Percentiles rank a stretch among this genome's conserved stretches.
Conservation (phyloP, 2,329 filamentous ascomycete species). For the Arthrobotrys entomopaga region DNA sequence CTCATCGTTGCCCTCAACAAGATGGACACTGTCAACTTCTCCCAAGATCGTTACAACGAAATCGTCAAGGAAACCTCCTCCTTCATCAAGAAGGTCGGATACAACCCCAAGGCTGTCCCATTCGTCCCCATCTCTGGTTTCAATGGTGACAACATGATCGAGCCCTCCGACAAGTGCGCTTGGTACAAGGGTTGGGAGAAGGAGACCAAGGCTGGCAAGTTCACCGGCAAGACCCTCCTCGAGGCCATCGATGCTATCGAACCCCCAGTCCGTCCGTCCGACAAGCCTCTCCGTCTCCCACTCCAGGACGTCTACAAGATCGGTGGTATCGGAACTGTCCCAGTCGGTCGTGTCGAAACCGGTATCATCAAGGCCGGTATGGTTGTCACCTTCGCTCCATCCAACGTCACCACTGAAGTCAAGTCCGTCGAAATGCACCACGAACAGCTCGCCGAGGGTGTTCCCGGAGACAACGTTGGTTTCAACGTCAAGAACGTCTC, state of each 20-base stretch:
- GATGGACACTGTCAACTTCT: constrained; percentile 99
- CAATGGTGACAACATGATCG: constrained; percentile 99
- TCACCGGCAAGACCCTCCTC: constrained; percentile 94
- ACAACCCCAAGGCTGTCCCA: constrained; percentile 98
- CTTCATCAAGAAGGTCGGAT: constrained; percentile 99
- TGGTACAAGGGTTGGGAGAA: constrained; percentile 99
- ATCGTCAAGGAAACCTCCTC: constrained; percentile 99
- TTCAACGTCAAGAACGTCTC: constrained; percentile 99
- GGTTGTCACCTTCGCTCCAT: constrained; percentile 98
- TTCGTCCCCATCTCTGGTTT: constrained; percentile 99
- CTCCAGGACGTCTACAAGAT: constrained; percentile 99
- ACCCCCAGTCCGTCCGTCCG: constrained; percentile 87
- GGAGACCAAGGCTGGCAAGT: constrained; percentile 90
- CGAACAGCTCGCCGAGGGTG: constrained; percentile 93
- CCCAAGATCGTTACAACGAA: constrained; percentile 93
- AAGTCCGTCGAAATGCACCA: constrained; percentile 97
- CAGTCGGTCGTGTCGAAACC: constrained; percentile 99
- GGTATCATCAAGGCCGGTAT: constrained; percentile 90
- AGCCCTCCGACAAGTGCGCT: constrained; percentile 87
- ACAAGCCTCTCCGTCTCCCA: constrained; percentile 99
- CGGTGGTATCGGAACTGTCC: constrained; percentile 97
- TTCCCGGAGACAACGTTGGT: constrained; percentile 99
- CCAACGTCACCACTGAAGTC: constrained; percentile 99
- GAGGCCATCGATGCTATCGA: constrained; percentile 99
- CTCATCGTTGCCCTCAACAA: constrained; percentile 99